phyloP scores from a whole-genome alignment of 495 filamentous ascomycete species.

The Hypoxylon intermedium region DNA sequence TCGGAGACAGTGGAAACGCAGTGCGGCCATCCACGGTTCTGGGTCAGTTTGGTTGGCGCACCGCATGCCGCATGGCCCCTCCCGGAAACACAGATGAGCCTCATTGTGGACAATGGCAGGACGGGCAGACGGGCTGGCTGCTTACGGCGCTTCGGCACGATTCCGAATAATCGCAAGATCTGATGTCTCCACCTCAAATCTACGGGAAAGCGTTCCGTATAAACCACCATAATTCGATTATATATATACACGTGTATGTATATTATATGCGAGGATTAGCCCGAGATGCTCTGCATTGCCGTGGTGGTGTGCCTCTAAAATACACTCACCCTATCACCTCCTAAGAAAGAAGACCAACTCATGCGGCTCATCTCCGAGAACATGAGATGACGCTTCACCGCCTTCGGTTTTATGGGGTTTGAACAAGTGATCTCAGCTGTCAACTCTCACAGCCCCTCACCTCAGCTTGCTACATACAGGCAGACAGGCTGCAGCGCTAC shows the following conservation, averaged over 20 bases:
- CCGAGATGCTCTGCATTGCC: too few relatives aligned
- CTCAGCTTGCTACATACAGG: not conserved
- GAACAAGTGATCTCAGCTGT: not conserved
- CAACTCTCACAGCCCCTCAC: not conserved
- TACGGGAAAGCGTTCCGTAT: constrained; percentile 16
- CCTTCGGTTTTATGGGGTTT: not conserved
- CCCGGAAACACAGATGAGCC: constrained; percentile 28
- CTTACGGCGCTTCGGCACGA: constrained; percentile 37
- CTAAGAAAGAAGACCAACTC: too few relatives aligned
- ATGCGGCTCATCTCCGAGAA: too few relatives aligned
- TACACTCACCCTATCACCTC: too few relatives aligned
- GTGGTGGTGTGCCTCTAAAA: too few relatives aligned
- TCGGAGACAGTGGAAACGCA: constrained; percentile 30
- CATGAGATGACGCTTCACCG: not conserved
- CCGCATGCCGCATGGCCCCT: constrained; percentile 39
- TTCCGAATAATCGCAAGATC: constrained; percentile 34
- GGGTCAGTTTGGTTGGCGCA: constrained; percentile 42
- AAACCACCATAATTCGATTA: constrained; percentile 13
- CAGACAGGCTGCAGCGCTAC: too few relatives aligned
- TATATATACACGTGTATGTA: too few relatives aligned
- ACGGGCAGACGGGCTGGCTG: constrained; percentile 41
- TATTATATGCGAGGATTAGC: too few relatives aligned
- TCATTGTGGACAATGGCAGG: constrained; percentile 22
- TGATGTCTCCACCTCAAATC: constrained; percentile 24
- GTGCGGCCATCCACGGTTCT: constrained; percentile 40